Evolutionary conservation across 2,329 filamentous ascomycete species (phyloP).

Genomic region (Beauveria medogensis): DNA sequence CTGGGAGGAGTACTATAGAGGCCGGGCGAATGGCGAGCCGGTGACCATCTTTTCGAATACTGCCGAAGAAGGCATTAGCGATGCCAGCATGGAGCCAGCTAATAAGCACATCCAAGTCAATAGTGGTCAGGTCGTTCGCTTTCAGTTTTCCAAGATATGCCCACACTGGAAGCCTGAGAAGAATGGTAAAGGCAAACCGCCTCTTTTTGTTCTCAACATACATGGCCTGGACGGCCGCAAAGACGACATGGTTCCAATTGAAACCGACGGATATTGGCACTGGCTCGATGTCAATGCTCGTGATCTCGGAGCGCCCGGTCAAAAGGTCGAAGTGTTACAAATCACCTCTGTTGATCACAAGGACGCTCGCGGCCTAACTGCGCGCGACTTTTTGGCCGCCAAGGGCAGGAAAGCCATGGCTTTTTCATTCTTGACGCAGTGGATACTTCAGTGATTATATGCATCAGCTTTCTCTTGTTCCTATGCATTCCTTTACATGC

Average conservation of each 20-base stretch:
- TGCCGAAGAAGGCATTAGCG: slow-evolving; percentile 42
- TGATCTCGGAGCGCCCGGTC: slow-evolving; percentile 60
- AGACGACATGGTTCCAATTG: slow-evolving; percentile 61
- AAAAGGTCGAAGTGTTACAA: slow-evolving; percentile 57
- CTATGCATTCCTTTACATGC: background rate
- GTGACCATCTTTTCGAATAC: slow-evolving; percentile 38
- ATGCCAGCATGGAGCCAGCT: slow-evolving; percentile 50
- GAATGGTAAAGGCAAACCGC: slow-evolving; percentile 57
- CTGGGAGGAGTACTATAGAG: slow-evolving; percentile 79
- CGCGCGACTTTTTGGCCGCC: slow-evolving; percentile 36
- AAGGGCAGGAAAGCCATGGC: slow-evolving; percentile 37
- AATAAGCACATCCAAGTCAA: slow-evolving; percentile 49
- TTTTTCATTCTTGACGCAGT: slow-evolving; percentile 37
- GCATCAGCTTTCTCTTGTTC: background rate
- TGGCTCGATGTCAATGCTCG: slow-evolving; percentile 66
- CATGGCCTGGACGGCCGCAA: slow-evolving; percentile 58
- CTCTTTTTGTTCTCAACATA: slow-evolving; percentile 61
- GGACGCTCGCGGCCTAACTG: slow-evolving; percentile 41
- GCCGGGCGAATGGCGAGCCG: slow-evolving; percentile 43
- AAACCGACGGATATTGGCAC: slow-evolving; percentile 73
- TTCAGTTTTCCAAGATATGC: slow-evolving; percentile 74
- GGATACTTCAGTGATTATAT: slow-evolving; percentile 37
- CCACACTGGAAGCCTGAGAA: slow-evolving; percentile 72
- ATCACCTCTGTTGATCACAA: slow-evolving; percentile 43
- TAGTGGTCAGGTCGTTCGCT: slow-evolving; percentile 53